Evolutionary conservation across 176 grass and related monocot genomes (phyloP), one percentile per base, ranked within the genome.

Genomic region (Coix lacrymajobi): DNA sequence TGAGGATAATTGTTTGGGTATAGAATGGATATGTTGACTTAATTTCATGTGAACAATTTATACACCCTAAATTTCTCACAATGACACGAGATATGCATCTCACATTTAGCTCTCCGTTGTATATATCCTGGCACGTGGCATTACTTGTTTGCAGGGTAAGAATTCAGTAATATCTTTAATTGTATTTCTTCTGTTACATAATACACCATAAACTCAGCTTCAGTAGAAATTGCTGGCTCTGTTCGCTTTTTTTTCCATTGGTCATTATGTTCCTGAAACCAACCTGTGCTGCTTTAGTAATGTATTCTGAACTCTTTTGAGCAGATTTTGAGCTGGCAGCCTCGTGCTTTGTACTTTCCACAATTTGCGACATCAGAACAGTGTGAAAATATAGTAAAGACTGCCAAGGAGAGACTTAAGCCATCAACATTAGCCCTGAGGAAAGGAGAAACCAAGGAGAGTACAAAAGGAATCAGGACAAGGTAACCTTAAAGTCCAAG

Each of bases 271-370:
- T 46, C 0, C 1, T 15, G 34, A 65, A 83, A 41, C 34, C 29
- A 3, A 25, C 28, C 4, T 28, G 34, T 85, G 62, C 5, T 77
- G 11, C 3, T 31, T 82, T 73, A 61, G 11, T 90, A 72, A 86
- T 66, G 19, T 75, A 84, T 56, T 40, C 13, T 75, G 32, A 77
- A 69, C 43, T 87, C 78, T 85, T 86, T 85, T 86, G 74, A 77
- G 66, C 87, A 99, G 96, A 92, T 99, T 88, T 87, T 99, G 93
- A 99, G 96, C 85, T 93, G 93, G 96, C 88, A 93, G 36, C 96
- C 96, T 52, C 92, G 96, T 78, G 87, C 91, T 49, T 81, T 96
- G 29, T 99, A 99, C 57, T 99, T 93, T 77, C 89, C 93, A 71
- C 83, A 92, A 85, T 99, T 99, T 71, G 93, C 91, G 6, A 93